Percentiles rank a stretch among this genome's conserved stretches.
Conservation (phyloP, 164 flowering plant genomes). For the Hamamelis virginiana region DNA sequence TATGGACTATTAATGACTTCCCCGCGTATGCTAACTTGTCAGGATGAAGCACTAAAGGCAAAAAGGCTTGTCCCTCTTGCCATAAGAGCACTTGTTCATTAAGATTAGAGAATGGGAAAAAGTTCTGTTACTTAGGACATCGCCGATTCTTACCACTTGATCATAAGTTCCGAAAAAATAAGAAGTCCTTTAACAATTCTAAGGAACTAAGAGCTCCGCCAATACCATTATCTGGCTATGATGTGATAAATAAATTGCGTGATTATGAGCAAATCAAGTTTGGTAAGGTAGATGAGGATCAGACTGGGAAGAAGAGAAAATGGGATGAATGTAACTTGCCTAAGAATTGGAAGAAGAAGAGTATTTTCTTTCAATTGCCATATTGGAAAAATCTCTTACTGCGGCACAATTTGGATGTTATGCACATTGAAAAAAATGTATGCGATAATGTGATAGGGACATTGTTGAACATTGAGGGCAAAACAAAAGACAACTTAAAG, state of each 20-base stretch:
- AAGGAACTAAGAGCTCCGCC: neutral
- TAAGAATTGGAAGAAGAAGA: constrained; percentile 8
- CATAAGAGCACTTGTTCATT: constrained; percentile 1
- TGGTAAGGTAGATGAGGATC: neutral
- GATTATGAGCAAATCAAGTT: neutral
- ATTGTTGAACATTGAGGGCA: constrained; percentile 14
- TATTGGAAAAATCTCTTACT: constrained; percentile 13
- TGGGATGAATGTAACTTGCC: neutral
- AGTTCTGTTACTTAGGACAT: constrained; percentile 20
- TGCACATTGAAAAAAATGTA: constrained; percentile 25
- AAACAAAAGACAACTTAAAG: constrained; percentile 8
- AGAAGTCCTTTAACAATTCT: neutral
- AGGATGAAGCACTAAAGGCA: constrained; percentile 17
- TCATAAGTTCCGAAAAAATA: constrained; percentile 2
- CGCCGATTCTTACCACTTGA: constrained; percentile 6
- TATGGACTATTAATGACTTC: constrained; percentile 27
- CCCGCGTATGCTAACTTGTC: constrained; percentile 15
- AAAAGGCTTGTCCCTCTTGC: constrained; percentile 15
- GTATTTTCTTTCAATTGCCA: constrained; percentile 15
- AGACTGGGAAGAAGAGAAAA: neutral
- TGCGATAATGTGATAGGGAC: constrained; percentile 14
- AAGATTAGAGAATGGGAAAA: neutral
- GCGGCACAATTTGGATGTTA: constrained; percentile 24
- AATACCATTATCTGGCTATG: neutral
- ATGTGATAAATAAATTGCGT: neutral